Base-by-base conservation (phyloP, 1,284 basidiomycete species). In the Apiotrichum brassicae region DNA sequence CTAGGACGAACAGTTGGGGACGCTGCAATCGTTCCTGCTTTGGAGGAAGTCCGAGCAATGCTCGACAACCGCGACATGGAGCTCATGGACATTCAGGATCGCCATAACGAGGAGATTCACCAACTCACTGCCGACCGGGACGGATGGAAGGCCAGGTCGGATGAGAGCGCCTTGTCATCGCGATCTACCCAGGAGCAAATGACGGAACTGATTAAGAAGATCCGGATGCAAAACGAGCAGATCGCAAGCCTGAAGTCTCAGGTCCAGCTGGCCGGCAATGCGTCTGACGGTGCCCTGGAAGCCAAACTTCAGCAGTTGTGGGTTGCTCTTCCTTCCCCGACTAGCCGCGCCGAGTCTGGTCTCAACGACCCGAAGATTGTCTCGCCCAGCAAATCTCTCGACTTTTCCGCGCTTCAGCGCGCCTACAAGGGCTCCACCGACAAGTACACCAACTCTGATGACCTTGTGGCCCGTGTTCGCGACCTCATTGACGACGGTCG, bases 401-500 rank as follows among this genome's bases (percentile, higher is more conserved):
- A 73, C 49, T 68, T 70, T 42, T 58, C 79, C 20, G 64, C 75
- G 43, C 42, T 72, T 33, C 68, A 66, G 43, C 54, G 51, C 28
- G 56, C 68, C 39, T 72, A 65, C 55, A 46, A 30, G 57, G 45
- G 37, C 23, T 22, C 45, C 23, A 45, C 43, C 11, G 63, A 68
- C 45, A 38, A 55, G 18, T 68, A 67, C 43, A 52, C 62, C 14
- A 66, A 68, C 7, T 70, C 90, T 34, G 84, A 87, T 49, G 82
- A 80, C 23, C 87, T 92, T 58, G 80, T 81, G 2, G 70, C 77
- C n/a, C 79, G 87, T 5, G 83, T 93, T 30, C 82, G 84, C 57
- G 82, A 84, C 4, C 77, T 93, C 49, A 77, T 92, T 43, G 76
- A 79, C 38, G 90, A 93, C 69, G 88, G 91, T 60, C 81, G 82